Percentiles rank a stretch among this genome's conserved stretches.
Evolutionary conservation across 2,329 filamentous ascomycete species (phyloP).

Genomic region (Diaporthe helianthi): DNA sequence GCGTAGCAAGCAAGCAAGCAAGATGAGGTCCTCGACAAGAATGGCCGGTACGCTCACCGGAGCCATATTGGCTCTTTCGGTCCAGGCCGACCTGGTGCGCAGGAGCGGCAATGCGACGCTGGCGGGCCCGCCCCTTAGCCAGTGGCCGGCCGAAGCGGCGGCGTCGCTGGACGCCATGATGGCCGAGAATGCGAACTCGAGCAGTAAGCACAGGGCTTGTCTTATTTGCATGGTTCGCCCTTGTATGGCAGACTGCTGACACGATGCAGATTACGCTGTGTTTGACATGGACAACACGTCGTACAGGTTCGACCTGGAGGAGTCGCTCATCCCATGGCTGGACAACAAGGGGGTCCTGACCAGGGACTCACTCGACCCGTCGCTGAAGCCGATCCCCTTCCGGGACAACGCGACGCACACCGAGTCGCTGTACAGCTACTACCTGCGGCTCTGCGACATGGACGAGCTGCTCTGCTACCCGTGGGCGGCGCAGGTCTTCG

Average conservation of each 20-base stretch:
- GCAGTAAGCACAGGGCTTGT: slow-evolving; percentile 30
- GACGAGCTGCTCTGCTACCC: slow-evolving; percentile 52
- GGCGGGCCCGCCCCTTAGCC: slow-evolving; percentile 37
- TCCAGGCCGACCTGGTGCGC: slow-evolving; percentile 14
- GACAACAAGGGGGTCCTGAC: slow-evolving; percentile 51
- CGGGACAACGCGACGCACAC: slow-evolving; percentile 47
- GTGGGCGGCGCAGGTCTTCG: slow-evolving; percentile 51
- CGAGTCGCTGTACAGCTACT: slow-evolving; percentile 54
- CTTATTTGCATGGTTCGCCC: too few relatives aligned
- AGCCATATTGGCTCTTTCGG: slow-evolving; percentile 19
- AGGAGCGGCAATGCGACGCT: slow-evolving; percentile 11
- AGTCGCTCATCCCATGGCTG: slow-evolving; percentile 52
- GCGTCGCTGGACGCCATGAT: slow-evolving; percentile 48
- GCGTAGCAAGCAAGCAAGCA: background rate
- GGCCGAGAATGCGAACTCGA: slow-evolving; percentile 46
- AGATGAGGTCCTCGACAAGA: slow-evolving; percentile 15
- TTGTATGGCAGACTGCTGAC: background rate
- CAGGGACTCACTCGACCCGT: slow-evolving; percentile 49
- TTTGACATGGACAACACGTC: slow-evolving; percentile 57
- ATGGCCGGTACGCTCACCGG: slow-evolving; percentile 15
- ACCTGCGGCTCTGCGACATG: slow-evolving; percentile 51
- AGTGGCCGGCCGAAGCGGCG: slow-evolving; percentile 48
- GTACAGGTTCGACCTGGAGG: slow-evolving; percentile 51
- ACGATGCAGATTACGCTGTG: slow-evolving; percentile 43
- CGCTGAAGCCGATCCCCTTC: slow-evolving; percentile 51